Percentiles rank a stretch among this genome's conserved stretches.
Conservation (phyloP, 495 filamentous ascomycete species). For the Tuber magnatum region DNA sequence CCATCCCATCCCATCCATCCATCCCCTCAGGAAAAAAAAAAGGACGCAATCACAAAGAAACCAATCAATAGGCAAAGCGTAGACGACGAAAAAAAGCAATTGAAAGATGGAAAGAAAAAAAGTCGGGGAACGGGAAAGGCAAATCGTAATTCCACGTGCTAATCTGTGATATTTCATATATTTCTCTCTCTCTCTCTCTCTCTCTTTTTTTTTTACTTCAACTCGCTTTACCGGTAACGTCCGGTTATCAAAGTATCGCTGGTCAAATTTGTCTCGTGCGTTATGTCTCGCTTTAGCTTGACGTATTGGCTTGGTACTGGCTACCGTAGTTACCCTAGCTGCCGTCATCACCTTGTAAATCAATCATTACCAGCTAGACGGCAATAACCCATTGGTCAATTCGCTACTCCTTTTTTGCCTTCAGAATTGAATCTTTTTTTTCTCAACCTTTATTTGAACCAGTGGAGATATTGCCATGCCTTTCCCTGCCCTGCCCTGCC, state of each 20-base stretch:
- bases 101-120: constrained; percentile 22
- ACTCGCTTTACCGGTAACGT: not conserved
- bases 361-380: not conserved
- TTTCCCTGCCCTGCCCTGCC: no score
- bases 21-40: constrained; percentile 3
- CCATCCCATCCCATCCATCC: not conserved
- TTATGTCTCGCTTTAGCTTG: not conserved
- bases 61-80: not conserved
- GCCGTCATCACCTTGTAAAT: not conserved
- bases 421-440: not conserved
- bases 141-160: not conserved
- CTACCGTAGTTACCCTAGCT: not conserved
- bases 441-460: not conserved
- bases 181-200: not conserved
- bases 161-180: not conserved
- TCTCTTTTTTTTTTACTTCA: not conserved
- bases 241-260: not conserved
- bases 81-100: not conserved
- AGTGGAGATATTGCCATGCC: not conserved
- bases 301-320: not conserved
- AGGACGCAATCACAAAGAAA: not conserved
- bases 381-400: not conserved
- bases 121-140: constrained; percentile 12
- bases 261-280: not conserved
- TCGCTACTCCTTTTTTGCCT: not conserved